These are phyloP conservation scores for Fomes fomentarius DNA, from an alignment of 1,284 basidiomycete genomes.

Conservation along the genomic window DNA sequence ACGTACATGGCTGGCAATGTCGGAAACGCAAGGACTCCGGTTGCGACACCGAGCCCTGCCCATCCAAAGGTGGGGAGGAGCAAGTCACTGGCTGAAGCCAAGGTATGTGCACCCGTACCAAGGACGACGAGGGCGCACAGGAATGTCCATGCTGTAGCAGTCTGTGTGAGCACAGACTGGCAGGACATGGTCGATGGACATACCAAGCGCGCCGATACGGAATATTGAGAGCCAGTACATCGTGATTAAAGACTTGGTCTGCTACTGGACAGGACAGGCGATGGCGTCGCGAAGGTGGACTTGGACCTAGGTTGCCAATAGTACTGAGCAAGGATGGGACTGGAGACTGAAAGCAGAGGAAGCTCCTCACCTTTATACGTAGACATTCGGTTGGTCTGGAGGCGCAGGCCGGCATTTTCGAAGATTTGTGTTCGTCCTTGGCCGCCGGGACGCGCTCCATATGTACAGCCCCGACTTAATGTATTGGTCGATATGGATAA, in stretches of 20 bases:
- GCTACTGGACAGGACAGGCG: not conserved
- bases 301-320: too few species aligned
- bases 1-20: constrained; percentile 29
- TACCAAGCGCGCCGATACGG: constrained; percentile 16
- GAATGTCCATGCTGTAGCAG: constrained; percentile 4
- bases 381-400: too few species aligned
- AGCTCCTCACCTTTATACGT: too few species aligned
- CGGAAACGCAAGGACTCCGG: constrained; percentile 22
- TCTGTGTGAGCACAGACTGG: not conserved
- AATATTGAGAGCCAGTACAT: constrained; percentile 17
- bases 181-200: not conserved
- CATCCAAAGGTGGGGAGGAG: constrained; percentile 20
- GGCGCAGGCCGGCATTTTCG: not conserved
- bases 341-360: too few species aligned
- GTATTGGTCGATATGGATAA: constrained; percentile 7
- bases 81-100: constrained; percentile 2
- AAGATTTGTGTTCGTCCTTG: constrained; percentile 18
- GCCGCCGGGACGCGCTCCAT: constrained; percentile 3
- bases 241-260: not conserved
- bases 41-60: constrained; percentile 27
- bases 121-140: constrained; percentile 17
- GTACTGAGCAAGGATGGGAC: too few species aligned
- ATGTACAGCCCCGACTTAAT: constrained; percentile 9
- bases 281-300: not conserved
- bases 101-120: constrained; percentile 17